Base-by-base conservation (phyloP, 202 grass and related monocot genomes). In the Sporobolus alterniflorus region DNA sequence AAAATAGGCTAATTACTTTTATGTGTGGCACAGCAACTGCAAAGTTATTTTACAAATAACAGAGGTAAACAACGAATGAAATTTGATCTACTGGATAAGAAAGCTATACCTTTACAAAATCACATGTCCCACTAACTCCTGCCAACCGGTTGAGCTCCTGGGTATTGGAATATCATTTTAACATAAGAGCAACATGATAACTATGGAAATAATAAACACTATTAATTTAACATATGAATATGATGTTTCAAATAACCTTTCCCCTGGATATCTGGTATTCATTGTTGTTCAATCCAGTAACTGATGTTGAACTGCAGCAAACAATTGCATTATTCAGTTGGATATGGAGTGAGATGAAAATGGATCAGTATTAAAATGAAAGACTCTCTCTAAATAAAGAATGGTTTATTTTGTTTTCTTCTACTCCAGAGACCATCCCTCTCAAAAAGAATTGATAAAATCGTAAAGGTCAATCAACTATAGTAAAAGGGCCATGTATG, bases 251-350 rank as follows among this genome's bases (percentile, higher is more conserved):
- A 82, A 54, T 71, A 26, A 96, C 96, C 88, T 94, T 94, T 84
- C 89, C 96, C 88, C 96, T 92, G 66, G 96, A 84, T 81, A 99
- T 91, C 87, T 99, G 96, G 74, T 99, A 99, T 32, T 96, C 93
- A 24, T 99, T 99, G 78, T 99, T 99, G 88, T 99, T 99, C 77
- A 99, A 90, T 74, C 96, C 96, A 67, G 75, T 99, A 86, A 96
- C 84, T 79, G 93, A 99, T 63, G 96, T 88, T 54, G 68, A 91
- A 69, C 97, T 99, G 89, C 86, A 86, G 70, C 17, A 21, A 89
- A 88, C 28, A 29, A 70, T 71, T 56, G 63, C 46, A 46, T 60
- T 41, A 46, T 47, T 81, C 34, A 70, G 18, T 44, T 44, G 17
- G 36, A 47, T 52, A 34, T 28, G 33, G 3, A 49, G 14, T 57